These are phyloP conservation scores for Claviceps fusiformis DNA, from an alignment of 2,329 filamentous ascomycete genomes.

Conservation along the genomic window DNA sequence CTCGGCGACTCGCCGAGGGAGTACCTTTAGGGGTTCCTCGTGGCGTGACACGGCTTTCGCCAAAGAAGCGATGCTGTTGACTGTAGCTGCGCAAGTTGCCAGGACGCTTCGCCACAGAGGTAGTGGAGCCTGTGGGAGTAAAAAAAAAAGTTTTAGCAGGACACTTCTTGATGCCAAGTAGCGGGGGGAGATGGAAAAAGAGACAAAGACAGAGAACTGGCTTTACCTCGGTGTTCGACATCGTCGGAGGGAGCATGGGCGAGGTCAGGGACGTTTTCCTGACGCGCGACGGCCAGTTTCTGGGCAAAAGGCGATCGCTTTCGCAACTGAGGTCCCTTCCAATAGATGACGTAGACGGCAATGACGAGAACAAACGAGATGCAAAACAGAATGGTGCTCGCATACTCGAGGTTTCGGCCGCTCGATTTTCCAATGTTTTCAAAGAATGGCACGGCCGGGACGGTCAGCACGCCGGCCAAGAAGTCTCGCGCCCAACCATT, in stretches of 20 bases:
- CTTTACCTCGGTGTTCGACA: conserved; percentile 16
- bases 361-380: conserved; percentile 48
- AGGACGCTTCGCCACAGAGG: conserved; percentile 12
- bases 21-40: conserved; percentile 23
- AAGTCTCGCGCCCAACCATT: conserved; percentile 65
- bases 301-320: conserved; percentile 52
- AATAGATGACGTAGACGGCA: conserved; percentile 55
- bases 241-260: conserved; percentile 15
- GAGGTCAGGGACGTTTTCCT: conserved; percentile 15
- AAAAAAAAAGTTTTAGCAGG: no score
- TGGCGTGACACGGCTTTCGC: conserved; percentile 26
- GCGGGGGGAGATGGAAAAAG: not conserved
- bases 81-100: conserved; percentile 19
- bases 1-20: conserved; percentile 21
- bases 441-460: conserved; percentile 54
- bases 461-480: conserved; percentile 56
- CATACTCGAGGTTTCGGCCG: conserved; percentile 41
- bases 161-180: no score
- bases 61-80: conserved; percentile 27
- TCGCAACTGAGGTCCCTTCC: conserved; percentile 46
- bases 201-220: not conserved
- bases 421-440: conserved; percentile 35
- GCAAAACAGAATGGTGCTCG: conserved; percentile 49
- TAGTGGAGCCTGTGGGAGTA: conserved; percentile 5
- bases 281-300: conserved; percentile 34